Evolutionary conservation across 2,329 filamentous ascomycete genomes (phyloP), one percentile per base, ranked within the genome.

Genomic region (Fusarium newnesense): DNA sequence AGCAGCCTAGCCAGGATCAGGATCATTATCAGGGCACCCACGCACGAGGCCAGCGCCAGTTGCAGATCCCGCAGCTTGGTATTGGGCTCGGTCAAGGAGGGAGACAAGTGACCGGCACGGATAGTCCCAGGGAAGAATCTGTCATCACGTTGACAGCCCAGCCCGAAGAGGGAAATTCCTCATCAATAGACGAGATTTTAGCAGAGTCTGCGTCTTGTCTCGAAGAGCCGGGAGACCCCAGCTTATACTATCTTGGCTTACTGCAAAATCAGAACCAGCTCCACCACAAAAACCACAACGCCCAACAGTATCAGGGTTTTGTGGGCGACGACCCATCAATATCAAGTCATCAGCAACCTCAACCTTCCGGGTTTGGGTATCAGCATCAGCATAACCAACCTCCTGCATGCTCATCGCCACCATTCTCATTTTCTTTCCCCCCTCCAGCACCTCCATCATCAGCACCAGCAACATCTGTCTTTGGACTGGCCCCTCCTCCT

Each of bases 21-120:
- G 47, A 67, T 49, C 73, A 75, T 63, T 56, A 75, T 70, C 73
- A 76, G 62, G 73, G 76, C 72, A 69, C 68, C 75, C 67, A 75
- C 70, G 73, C 67, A 64, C 75, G 60, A 76, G 75, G 64, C 66
- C 69, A 75, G 62, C 69, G 62, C 60, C 72, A 69, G 60, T 67
- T 69, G 75, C 75, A 75, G 75, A 77, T 77, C 75, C 67, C 75
- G 74, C 74, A 61, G 54, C 59, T 57, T 63, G 67, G 65, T 66
- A 64, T 77, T 76, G 75, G 75, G 75, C 73, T 77, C 74, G 74
- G 75, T 74, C 74, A 69, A 62, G 63, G 66, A 76, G 75, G 67
- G 47, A 73, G 69, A 75, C 72, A 77, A 76, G 75, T 59, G 44
- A 54, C 54, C 36, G 53, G 62, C 59, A 54, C 60, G 52, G 67